These are phyloP conservation scores for Paecilomyces sp. DNA, from an alignment of 2,329 filamentous ascomycete genomes.

Conservation along the genomic window DNA sequence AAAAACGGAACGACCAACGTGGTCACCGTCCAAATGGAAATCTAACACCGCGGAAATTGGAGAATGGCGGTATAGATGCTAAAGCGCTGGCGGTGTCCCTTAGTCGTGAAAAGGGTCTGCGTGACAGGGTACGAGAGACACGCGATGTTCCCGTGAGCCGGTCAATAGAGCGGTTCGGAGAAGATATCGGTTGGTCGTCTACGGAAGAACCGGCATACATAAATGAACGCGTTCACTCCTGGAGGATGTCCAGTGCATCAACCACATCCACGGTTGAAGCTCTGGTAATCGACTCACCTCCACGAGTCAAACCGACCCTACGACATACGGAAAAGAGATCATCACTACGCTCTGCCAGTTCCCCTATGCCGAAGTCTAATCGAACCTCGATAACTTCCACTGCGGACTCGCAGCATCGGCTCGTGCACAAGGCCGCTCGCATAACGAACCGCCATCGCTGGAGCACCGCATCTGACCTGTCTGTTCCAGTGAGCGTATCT, in stretches of 20 bases:
- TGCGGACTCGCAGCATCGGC: slow-evolving; percentile 38
- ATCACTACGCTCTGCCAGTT: slow-evolving; percentile 43
- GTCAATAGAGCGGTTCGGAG: slow-evolving; percentile 42
- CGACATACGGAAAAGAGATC: slow-evolving; percentile 49
- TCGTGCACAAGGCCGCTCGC: slow-evolving; percentile 45
- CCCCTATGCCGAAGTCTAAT: slow-evolving; percentile 36
- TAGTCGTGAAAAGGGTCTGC: slow-evolving; percentile 22
- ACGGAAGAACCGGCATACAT: slow-evolving; percentile 20
- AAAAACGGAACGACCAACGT: slow-evolving; percentile 1
- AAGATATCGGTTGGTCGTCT: slow-evolving; percentile 45
- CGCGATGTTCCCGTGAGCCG: slow-evolving; percentile 19
- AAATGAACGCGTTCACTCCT: slow-evolving; percentile 20
- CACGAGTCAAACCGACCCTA: slow-evolving; percentile 38
- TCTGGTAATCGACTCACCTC: slow-evolving; percentile 46
- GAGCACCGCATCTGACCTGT: slow-evolving; percentile 36
- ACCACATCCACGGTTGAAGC: slow-evolving; percentile 50
- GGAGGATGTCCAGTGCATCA: slow-evolving; percentile 45
- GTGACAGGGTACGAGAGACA: slow-evolving; percentile 23
- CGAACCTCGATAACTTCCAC: slow-evolving; percentile 39
- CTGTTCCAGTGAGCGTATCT: slow-evolving; percentile 24
- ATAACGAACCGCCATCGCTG: slow-evolving; percentile 42
- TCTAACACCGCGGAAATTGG: slow-evolving; percentile 1
- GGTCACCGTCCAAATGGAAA: slow-evolving; percentile 5
- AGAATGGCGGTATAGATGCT: slow-evolving; percentile 8
- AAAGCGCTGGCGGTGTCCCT: slow-evolving; percentile 13